These are phyloP conservation scores for Hamigera avellanea DNA, from an alignment of 495 filamentous ascomycete species.

Conservation along the genomic window DNA sequence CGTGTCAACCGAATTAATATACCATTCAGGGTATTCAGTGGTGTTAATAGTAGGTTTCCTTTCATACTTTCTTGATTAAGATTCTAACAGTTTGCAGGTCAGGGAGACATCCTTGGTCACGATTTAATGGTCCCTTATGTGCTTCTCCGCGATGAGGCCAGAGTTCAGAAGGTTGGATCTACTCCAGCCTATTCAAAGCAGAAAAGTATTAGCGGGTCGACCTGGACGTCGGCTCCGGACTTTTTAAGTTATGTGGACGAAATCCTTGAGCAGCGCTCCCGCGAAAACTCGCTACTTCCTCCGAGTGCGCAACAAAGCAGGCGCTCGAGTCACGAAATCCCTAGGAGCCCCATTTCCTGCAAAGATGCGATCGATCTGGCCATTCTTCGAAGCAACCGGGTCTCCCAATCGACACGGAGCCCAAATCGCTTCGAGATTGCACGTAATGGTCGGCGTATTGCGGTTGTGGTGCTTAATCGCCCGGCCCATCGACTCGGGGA, in stretches of 20 bases:
- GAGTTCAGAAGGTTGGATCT: slow-evolving; percentile 25
- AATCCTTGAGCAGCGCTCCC: slow-evolving; percentile 51
- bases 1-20: slow-evolving; percentile 81
- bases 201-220: slow-evolving; percentile 26
- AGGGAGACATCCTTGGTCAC: slow-evolving; percentile 62
- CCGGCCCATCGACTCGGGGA: slow-evolving; percentile 88
- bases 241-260: slow-evolving; percentile 73
- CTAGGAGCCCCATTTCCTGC: slow-evolving; percentile 34
- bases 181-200: slow-evolving; percentile 14
- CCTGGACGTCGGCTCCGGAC: slow-evolving; percentile 37
- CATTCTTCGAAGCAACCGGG: slow-evolving; percentile 66
- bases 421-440: slow-evolving; percentile 90
- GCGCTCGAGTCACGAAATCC: slow-evolving; percentile 34
- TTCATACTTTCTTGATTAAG: not conserved
- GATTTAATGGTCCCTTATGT: slow-evolving; percentile 92
- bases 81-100: slow-evolving; percentile 29
- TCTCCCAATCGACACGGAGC: slow-evolving; percentile 47
- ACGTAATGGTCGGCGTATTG: slow-evolving; percentile 73
- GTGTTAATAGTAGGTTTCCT: slow-evolving; percentile 55
- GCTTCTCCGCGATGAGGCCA: slow-evolving; percentile 74
- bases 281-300: slow-evolving; percentile 40
- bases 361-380: slow-evolving; percentile 88
- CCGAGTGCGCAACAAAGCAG: slow-evolving; percentile 59
- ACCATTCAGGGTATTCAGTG: slow-evolving; percentile 88
- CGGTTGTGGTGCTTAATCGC: slow-evolving; percentile 77